Base-by-base conservation (phyloP, 768 basidiomycete genomes). In the Mycena sanguinolenta region DNA sequence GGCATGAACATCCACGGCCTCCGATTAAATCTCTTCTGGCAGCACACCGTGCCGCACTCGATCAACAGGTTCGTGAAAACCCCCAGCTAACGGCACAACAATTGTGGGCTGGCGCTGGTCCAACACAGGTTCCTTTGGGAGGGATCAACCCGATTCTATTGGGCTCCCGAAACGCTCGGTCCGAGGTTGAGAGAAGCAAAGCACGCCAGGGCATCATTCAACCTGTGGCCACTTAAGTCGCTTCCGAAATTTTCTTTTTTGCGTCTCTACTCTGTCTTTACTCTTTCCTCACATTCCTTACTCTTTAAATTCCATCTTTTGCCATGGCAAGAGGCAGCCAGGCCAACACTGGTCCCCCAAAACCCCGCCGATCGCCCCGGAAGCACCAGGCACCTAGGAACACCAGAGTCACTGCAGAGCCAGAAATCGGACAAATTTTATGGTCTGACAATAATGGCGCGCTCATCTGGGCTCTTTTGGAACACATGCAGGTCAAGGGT, bases 171-270 rank as follows among this genome's bases (percentile, higher is more conserved):
- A 64, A 54, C 19, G 63, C 63, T 12, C 63, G 49, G 4, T 12
- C 39, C 39, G 63, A 64, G 36, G 53, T 64, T 28, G 63, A 64
- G 12, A 54, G 32, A 25, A 55, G 53, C 30, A 57, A 65, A 32
- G 55, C 42, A 13, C 39, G 63, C 10, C 63, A 28, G 28, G 23
- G 23, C 1, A 54, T 58, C 32, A 23, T 25, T 21, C 44, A 39
- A 39, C 39, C 53, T 14, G 17, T 39, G 1, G 38, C 39, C 3
- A 42, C 27, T 14, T 38, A 53, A 30, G 36, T 30, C 53, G 63
- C 5, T 65, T 65, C 19, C 53, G n/a, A n/a, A 65, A 50, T 25
- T 65, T n/a, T n/a, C n/a, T n/a, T n/a, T n/a, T n/a, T n/a, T n/a
- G n/a, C n/a, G n/a, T 2, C 28, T 57, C 10, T 5, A 36, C 1